Conservation (phyloP, 768 basidiomycete genomes). For the Russula virescens region DNA sequence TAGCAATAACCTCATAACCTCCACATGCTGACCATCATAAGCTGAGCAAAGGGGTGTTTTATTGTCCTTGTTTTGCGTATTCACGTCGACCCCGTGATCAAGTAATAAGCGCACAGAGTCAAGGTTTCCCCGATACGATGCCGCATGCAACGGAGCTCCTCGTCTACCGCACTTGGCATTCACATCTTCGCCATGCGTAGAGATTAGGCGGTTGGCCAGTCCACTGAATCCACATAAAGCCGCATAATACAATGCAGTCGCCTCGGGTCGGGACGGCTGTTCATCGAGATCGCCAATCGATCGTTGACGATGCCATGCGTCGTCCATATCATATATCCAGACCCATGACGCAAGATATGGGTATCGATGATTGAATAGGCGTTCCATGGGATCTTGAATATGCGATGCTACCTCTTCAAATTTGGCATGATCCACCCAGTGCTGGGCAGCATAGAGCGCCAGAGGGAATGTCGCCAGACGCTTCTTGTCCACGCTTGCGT, state of each 20-base stretch:
- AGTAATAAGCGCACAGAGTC: too few relatives aligned
- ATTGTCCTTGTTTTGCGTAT: too few relatives aligned
- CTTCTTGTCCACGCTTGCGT: neutral
- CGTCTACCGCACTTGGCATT: too few relatives aligned
- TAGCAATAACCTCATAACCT: too few relatives aligned
- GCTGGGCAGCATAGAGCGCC: neutral
- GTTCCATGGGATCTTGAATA: neutral
- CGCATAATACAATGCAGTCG: neutral
- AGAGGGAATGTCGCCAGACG: neutral
- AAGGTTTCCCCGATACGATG: too few relatives aligned
- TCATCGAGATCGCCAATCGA: neutral
- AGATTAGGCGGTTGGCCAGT: neutral
- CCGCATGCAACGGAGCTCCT: too few relatives aligned
- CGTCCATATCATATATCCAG: neutral
- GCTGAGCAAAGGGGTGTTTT: too few relatives aligned
- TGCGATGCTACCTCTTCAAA: neutral
- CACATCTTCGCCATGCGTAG: too few relatives aligned
- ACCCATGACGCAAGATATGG: neutral
- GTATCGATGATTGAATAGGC: neutral
- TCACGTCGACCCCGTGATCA: too few relatives aligned
- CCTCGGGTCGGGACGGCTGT: neutral
- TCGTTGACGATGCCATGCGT: too few relatives aligned
- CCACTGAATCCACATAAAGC: neutral
- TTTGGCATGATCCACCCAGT: neutral
- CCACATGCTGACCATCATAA: too few relatives aligned